Conservation (phyloP, 2,329 filamentous ascomycete genomes). For the Xylariales sp. region DNA sequence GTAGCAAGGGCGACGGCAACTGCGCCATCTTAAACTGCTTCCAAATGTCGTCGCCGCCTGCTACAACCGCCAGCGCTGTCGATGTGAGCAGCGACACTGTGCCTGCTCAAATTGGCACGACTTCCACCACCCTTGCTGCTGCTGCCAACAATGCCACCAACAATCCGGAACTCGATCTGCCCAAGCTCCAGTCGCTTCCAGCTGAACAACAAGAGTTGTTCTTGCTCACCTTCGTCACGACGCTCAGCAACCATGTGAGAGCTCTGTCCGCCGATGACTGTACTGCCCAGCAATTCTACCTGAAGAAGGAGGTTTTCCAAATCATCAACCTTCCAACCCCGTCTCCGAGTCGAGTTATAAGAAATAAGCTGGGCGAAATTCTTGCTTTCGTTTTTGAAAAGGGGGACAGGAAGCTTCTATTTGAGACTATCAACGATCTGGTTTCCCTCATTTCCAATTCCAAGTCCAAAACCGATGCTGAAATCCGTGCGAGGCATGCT, state of each 20-base stretch:
- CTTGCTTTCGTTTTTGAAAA: conserved; percentile 77
- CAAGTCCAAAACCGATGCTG: conserved; percentile 72
- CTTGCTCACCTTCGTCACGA: conserved; percentile 81
- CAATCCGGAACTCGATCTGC: conserved; percentile 79
- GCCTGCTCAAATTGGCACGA: conserved; percentile 24
- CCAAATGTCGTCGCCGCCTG: conserved; percentile 25
- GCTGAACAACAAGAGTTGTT: conserved; percentile 95
- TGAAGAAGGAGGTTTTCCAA: conserved; percentile 93
- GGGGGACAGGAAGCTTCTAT: conserved; percentile 86
- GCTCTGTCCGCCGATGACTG: conserved; percentile 72
- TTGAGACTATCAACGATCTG: conserved; percentile 91
- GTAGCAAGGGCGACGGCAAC: too few species aligned
- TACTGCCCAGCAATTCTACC: conserved; percentile 81
- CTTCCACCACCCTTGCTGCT: conserved; percentile 16
- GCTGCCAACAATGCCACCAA: conserved; percentile 35
- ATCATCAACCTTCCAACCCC: conserved; percentile 80
- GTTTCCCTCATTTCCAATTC: conserved; percentile 66
- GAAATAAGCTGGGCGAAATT: conserved; percentile 82
- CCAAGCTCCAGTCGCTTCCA: conserved; percentile 83
- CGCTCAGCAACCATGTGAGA: conserved; percentile 75
- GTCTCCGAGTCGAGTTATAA: conserved; percentile 79
- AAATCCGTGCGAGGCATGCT: conserved; percentile 77
- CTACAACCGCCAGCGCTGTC: conserved; percentile 13
- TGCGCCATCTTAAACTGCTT: conserved; percentile 2
- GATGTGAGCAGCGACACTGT: conserved; percentile 14